Percentiles rank a stretch among this genome's conserved stretches.
Evolutionary conservation across 805 yeast species (phyloP).

Genomic region (Myxozyma mucilagina): DNA sequence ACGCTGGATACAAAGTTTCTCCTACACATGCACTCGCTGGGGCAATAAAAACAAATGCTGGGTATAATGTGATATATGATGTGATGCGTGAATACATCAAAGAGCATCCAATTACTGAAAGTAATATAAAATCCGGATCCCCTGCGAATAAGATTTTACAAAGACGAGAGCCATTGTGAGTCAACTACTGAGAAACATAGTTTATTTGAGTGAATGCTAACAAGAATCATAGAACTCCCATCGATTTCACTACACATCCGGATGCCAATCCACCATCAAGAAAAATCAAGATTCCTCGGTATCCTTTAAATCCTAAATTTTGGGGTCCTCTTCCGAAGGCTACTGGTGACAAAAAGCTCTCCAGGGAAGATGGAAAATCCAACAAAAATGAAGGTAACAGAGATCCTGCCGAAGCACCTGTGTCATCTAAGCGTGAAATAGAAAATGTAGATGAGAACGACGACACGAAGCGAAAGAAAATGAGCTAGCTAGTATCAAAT

Average conservation of each 20-base stretch:
- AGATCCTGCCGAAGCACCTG: not conserved
- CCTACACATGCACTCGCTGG: slow-evolving; percentile 87
- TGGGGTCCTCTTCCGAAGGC: slow-evolving; percentile 98
- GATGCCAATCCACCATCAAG: slow-evolving; percentile 62
- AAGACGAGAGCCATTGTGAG: slow-evolving; percentile 29
- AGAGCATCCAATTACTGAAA: slow-evolving; percentile 43
- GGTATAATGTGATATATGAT: slow-evolving; percentile 76
- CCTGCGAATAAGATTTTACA: slow-evolving; percentile 40
- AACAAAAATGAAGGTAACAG: not conserved
- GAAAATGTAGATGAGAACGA: not conserved
- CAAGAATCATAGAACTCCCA: slow-evolving; percentile 30
- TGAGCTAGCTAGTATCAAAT: not conserved
- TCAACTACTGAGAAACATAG: slow-evolving; percentile 14
- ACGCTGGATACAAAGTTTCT: slow-evolving; percentile 78
- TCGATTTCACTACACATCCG: slow-evolving; percentile 61
- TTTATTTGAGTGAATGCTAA: slow-evolving; percentile 10
- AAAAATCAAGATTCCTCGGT: slow-evolving; percentile 77
- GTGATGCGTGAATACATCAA: slow-evolving; percentile 65
- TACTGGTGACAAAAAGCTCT: slow-evolving; percentile 15
- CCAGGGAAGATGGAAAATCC: slow-evolving; percentile 1
- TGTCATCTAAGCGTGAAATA: not conserved
- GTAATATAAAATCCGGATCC: slow-evolving; percentile 38
- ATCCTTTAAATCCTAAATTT: slow-evolving; percentile 89
- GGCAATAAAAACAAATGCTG: slow-evolving; percentile 86
- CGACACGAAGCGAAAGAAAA: not conserved